Conservation (phyloP, 2,329 filamentous ascomycete genomes). For the Colletotrichum filicis region DNA sequence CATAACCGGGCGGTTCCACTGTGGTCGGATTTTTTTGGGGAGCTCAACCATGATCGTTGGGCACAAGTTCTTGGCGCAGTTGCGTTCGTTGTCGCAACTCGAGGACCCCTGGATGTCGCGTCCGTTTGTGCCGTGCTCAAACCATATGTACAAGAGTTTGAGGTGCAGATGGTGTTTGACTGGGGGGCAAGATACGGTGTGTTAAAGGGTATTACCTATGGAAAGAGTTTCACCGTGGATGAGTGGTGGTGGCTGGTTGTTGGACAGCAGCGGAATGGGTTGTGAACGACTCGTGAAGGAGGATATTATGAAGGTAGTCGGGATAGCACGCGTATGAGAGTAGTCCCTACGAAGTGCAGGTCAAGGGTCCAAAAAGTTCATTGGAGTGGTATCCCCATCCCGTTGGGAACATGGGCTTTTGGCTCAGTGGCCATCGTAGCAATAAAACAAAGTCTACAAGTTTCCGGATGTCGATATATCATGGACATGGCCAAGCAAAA, state of each 20-base stretch:
- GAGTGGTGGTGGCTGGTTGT: slow-evolving; percentile 78
- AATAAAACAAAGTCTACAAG: neutral
- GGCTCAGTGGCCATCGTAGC: neutral
- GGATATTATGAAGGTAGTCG: neutral
- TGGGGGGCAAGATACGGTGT: slow-evolving; percentile 69
- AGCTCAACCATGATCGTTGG: slow-evolving; percentile 70
- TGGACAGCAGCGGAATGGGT: slow-evolving; percentile 45
- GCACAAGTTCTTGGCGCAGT: slow-evolving; percentile 71
- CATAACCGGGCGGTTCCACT: slow-evolving; percentile 68
- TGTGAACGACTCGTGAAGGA: neutral
- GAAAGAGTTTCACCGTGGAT: slow-evolving; percentile 56
- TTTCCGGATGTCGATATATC: neutral
- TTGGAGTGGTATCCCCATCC: neutral
- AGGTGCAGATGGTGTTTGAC: slow-evolving; percentile 66
- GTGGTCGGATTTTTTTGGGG: slow-evolving; percentile 78
- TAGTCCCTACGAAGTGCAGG: neutral
- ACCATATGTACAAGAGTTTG: slow-evolving; percentile 71
- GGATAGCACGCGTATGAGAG: neutral
- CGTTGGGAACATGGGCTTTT: neutral
- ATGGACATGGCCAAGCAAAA: neutral
- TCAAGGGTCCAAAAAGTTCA: neutral
- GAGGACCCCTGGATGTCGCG: slow-evolving; percentile 65
- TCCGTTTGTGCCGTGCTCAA: slow-evolving; percentile 66
- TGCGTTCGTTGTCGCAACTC: slow-evolving; percentile 70
- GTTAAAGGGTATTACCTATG: slow-evolving; percentile 53